Conservation (phyloP, 257 asterid genomes). For the Nicotiana noctiflora region DNA sequence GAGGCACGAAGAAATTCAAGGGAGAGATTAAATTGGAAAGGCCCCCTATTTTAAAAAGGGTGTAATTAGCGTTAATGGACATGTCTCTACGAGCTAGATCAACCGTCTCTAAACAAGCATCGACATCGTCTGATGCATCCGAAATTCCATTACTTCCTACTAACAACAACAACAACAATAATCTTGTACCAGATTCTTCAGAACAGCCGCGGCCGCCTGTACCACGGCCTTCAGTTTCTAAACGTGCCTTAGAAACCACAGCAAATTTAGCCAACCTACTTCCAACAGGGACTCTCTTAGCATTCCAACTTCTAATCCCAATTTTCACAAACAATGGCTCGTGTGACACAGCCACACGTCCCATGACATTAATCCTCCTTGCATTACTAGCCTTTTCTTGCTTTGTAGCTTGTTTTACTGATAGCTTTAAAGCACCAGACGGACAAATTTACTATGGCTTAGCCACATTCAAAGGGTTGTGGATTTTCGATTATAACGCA, state of each 20-base stretch:
- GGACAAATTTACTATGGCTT: conserved; percentile 53
- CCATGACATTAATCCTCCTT: conserved; percentile 35
- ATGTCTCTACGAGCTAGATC: conserved; percentile 10
- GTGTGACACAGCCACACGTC: conserved; percentile 38
- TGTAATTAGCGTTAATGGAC: neutral
- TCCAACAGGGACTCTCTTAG: conserved; percentile 66
- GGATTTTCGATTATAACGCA: conserved; percentile 41
- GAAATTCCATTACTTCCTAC: neutral
- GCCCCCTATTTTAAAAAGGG: neutral
- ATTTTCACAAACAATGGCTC: conserved; percentile 53
- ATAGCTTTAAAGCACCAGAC: conserved; percentile 39
- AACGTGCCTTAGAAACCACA: conserved; percentile 38
- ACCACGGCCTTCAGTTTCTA: conserved; percentile 23
- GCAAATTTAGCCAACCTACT: conserved; percentile 73
- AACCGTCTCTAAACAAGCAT: neutral
- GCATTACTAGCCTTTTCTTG: conserved; percentile 37
- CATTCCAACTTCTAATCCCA: conserved; percentile 69
- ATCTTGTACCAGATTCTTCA: neutral
- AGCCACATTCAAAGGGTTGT: conserved; percentile 47
- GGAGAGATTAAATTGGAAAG: neutral
- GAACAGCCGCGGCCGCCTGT: neutral
- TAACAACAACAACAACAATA: neutral
- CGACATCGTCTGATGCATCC: neutral
- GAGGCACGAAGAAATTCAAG: neutral
- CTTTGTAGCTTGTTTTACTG: conserved; percentile 64